Conservation (phyloP, 345 rosid species). For the Triadica sebifera region DNA sequence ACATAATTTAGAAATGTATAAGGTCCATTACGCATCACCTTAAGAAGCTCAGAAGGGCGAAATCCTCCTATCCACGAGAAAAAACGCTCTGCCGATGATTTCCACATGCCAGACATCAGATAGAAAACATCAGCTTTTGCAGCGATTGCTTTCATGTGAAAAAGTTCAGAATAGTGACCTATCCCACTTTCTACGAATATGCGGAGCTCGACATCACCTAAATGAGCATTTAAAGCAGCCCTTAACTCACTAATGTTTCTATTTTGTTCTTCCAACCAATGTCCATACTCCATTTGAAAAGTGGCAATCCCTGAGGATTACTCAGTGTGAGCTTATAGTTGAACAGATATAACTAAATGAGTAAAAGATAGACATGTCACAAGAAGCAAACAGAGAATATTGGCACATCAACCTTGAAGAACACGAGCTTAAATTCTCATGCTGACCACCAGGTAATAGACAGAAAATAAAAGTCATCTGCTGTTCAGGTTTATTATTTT, state of each 20-base stretch:
- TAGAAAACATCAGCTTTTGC: constrained; percentile 81
- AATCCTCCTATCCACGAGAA: constrained; percentile 97
- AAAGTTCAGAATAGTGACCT: constrained; percentile 78
- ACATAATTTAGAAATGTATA: not conserved
- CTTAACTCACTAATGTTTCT: constrained; percentile 59
- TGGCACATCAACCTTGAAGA: not conserved
- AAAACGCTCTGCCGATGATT: constrained; percentile 79
- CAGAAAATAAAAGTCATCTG: not conserved
- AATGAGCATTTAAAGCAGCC: constrained; percentile 56
- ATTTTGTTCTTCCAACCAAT: constrained; percentile 81
- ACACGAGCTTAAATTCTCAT: not conserved
- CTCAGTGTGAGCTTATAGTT: constrained; percentile 6
- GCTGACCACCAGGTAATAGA: not conserved
- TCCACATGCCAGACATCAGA: constrained; percentile 87
- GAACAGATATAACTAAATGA: constrained; percentile 14
- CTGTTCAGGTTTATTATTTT: not conserved
- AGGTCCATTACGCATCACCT: constrained; percentile 46
- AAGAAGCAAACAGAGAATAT: constrained; percentile 5
- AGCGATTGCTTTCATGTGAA: constrained; percentile 71
- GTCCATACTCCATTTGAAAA: constrained; percentile 87
- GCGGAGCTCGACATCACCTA: constrained; percentile 57
- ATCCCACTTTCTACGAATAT: constrained; percentile 60
- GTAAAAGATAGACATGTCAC: not conserved
- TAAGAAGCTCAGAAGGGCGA: constrained; percentile 88
- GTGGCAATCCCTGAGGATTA: constrained; percentile 53